Evolutionary conservation across 2,329 filamentous ascomycete species (phyloP).

Genomic region (Drechmeria coniospora): DNA sequence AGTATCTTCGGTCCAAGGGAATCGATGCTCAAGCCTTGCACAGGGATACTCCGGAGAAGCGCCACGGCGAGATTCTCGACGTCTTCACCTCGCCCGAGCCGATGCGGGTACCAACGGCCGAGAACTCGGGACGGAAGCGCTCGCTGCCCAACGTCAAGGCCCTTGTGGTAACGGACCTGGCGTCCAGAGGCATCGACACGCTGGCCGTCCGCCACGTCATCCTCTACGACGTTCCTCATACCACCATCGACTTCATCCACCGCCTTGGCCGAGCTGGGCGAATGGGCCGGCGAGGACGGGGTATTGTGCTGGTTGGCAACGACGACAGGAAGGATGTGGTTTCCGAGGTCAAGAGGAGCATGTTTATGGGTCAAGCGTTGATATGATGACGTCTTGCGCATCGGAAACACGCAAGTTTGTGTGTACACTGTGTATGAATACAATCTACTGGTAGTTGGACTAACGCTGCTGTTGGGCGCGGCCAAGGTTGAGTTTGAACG

Average conservation of each 20-base stretch:
- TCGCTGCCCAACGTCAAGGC: slow-evolving; percentile 68
- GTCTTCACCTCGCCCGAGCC: slow-evolving; percentile 49
- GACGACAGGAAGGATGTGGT: slow-evolving; percentile 83
- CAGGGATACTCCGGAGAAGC: slow-evolving; percentile 65
- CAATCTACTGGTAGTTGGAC: too few species aligned
- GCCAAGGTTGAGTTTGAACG: too few species aligned
- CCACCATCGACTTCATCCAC: slow-evolving; percentile 96
- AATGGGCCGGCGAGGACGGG: slow-evolving; percentile 81
- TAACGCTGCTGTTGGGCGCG: too few species aligned
- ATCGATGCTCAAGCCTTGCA: slow-evolving; percentile 78
- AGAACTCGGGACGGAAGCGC: slow-evolving; percentile 23
- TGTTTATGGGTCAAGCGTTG: slow-evolving; percentile 67
- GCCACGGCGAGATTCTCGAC: slow-evolving; percentile 61
- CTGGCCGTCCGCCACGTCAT: slow-evolving; percentile 82
- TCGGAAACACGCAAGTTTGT: neutral
- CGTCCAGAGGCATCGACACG: slow-evolving; percentile 87
- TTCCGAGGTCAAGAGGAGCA: slow-evolving; percentile 77
- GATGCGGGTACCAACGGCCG: slow-evolving; percentile 15
- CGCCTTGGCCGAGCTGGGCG: slow-evolving; percentile 80
- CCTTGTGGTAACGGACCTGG: slow-evolving; percentile 85
- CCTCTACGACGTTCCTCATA: slow-evolving; percentile 94
- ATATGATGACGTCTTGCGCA: slow-evolving; percentile 34
- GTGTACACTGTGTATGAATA: slow-evolving; percentile 6
- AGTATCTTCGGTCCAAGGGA: slow-evolving; percentile 68
- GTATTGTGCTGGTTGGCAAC: slow-evolving; percentile 80